Conservation (phyloP, 495 filamentous ascomycete genomes). For the Neurospora sp. region DNA sequence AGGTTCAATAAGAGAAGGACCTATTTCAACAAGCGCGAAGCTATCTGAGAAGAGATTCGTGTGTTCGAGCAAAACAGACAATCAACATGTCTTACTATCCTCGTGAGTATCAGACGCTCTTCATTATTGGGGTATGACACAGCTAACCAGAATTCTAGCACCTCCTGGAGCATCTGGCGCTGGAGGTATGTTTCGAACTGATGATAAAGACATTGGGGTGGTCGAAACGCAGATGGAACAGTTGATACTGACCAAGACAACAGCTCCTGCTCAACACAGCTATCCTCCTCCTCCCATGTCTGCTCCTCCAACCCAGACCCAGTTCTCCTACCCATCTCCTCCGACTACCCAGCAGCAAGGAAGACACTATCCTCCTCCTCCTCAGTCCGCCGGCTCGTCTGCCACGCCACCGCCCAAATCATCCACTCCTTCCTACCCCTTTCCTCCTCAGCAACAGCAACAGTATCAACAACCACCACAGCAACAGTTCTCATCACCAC, state of each 20-base stretch:
- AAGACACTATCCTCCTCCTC: conserved; percentile 23
- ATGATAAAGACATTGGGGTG: neutral
- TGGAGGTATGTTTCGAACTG: conserved; percentile 13
- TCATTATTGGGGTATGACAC: neutral
- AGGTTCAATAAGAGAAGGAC: neutral
- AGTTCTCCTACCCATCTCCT: conserved; percentile 34
- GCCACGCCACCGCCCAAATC: conserved; percentile 18
- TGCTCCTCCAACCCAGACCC: conserved; percentile 35
- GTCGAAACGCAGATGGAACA: neutral
- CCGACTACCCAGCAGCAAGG: conserved; percentile 21
- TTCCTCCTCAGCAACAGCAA: conserved; percentile 24
- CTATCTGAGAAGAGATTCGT: neutral
- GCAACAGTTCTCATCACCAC: conserved; percentile 2
- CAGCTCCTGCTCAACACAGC: conserved; percentile 10
- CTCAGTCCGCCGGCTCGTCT: conserved; percentile 9
- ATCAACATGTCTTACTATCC: conserved; percentile 25
- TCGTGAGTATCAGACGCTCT: conserved; percentile 13
- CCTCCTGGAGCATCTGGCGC: conserved; percentile 15
- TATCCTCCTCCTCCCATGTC: conserved; percentile 27
- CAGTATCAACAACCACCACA: conserved; percentile 24
- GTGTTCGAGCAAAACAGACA: neutral
- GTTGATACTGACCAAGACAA: neutral
- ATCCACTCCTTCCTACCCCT: conserved; percentile 22
- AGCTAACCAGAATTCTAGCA: conserved; percentile 5
- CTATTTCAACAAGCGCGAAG: neutral